Conservation (phyloP, 768 basidiomycete species). For the Auriscalpium vulgare region DNA sequence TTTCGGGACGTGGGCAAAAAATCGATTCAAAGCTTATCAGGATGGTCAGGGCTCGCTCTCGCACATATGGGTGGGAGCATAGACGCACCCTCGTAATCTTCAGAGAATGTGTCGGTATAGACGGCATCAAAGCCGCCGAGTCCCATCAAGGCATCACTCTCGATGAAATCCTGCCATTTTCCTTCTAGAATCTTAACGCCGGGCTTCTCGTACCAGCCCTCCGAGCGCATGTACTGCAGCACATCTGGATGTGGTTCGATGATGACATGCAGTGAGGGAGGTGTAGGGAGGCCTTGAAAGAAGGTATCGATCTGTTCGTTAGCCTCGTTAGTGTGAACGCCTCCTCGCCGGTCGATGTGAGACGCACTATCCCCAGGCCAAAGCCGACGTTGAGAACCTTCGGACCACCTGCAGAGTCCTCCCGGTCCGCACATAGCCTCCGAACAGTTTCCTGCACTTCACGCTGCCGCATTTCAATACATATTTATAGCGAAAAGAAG, state of each 20-base stretch:
- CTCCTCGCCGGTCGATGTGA: background rate
- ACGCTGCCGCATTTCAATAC: constrained; percentile 20
- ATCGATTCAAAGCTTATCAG: constrained; percentile 53
- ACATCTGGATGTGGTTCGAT: constrained; percentile 94
- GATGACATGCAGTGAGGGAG: constrained; percentile 74
- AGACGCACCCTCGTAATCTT: constrained; percentile 61
- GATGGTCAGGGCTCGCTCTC: background rate
- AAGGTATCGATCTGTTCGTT: constrained; percentile 65
- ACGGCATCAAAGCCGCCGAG: constrained; percentile 80
- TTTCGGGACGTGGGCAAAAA: constrained; percentile 76
- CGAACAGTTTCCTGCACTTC: constrained; percentile 74
- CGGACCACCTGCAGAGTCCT: constrained; percentile 36
- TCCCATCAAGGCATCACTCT: constrained; percentile 44
- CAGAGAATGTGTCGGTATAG: constrained; percentile 92
- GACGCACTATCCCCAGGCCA: constrained; percentile 80
- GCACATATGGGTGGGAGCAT: background rate
- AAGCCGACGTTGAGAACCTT: constrained; percentile 88
- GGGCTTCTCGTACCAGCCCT: constrained; percentile 71
- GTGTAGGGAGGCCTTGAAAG: constrained; percentile 57
- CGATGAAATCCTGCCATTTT: constrained; percentile 88
- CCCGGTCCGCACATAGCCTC: constrained; percentile 48
- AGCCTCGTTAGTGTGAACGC: background rate
- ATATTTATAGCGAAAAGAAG: background rate
- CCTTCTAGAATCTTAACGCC: constrained; percentile 81
- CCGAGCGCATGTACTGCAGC: constrained; percentile 65